Conservation (phyloP, 768 basidiomycete species). For the Roridomyces roridus region DNA sequence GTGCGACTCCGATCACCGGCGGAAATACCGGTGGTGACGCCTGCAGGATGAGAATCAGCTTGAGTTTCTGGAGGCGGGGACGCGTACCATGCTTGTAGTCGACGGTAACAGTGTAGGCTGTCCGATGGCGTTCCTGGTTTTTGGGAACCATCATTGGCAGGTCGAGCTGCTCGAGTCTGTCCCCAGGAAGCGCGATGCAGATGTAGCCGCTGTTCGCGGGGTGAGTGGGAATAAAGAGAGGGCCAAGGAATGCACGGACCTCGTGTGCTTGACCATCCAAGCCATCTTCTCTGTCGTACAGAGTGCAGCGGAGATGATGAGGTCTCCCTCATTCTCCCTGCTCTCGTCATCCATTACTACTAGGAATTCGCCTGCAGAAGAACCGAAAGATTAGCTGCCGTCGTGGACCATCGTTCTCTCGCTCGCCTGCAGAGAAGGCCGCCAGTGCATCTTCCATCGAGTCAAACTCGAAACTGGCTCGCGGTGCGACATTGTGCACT, state of each 20-base stretch:
- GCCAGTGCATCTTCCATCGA: conserved; percentile 78
- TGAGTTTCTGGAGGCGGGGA: not conserved
- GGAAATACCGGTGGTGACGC: conserved; percentile 95
- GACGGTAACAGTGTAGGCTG: conserved; percentile 95
- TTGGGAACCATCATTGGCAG: conserved; percentile 94
- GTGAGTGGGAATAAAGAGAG: conserved; percentile 1
- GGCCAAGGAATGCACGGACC: conserved; percentile 58
- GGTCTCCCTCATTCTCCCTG: conserved; percentile 96
- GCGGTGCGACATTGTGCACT: conserved; percentile 32
- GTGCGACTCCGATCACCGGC: conserved; percentile 94
- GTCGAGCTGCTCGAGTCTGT: conserved; percentile 76
- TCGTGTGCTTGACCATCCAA: conserved; percentile 97
- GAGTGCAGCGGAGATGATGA: conserved; percentile 85
- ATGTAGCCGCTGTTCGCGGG: conserved; percentile 79
- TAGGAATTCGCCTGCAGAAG: conserved; percentile 77
- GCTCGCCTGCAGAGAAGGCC: conserved; percentile 77
- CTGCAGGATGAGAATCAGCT: conserved; percentile 40
- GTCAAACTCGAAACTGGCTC: conserved; percentile 72
- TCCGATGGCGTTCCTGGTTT: conserved; percentile 90
- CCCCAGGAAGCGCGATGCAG: conserved; percentile 82
- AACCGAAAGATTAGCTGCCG: too few species aligned
- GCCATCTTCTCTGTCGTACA: conserved; percentile 98
- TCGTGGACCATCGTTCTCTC: too few species aligned
- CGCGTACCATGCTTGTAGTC: conserved; percentile 84
- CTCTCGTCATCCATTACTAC: conserved; percentile 98